A percentile compares a stretch with the other conserved stretches of the same genome.
Conservation (phyloP, 495 filamentous ascomycete species). For the Cercophora samala region DNA sequence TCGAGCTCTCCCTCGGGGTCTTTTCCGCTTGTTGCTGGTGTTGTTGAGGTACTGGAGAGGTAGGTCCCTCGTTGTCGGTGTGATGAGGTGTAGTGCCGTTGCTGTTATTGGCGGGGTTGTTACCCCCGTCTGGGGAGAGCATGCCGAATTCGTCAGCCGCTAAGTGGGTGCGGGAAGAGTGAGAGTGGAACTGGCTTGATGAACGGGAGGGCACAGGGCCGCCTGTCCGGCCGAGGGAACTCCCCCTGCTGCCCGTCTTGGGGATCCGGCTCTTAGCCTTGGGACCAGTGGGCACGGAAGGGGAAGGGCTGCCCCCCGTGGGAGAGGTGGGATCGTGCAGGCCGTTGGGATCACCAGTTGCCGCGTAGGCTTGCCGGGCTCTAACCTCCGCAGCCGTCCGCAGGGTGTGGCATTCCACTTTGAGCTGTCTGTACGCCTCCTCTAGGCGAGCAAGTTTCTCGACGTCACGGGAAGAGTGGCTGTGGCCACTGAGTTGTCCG, state of each 20-base stretch:
- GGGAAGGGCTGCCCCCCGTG: constrained; percentile 45
- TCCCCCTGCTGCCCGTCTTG: constrained; percentile 31
- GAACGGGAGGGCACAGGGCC: constrained; percentile 11
- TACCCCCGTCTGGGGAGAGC: not conserved
- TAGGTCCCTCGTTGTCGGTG: not conserved
- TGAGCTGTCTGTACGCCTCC: constrained; percentile 76
- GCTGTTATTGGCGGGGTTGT: not conserved
- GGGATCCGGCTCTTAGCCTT: constrained; percentile 37
- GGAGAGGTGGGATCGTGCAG: constrained; percentile 25
- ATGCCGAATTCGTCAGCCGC: constrained; percentile 8
- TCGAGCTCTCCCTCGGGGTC: not conserved
- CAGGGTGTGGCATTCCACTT: constrained; percentile 75
- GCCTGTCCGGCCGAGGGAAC: constrained; percentile 25
- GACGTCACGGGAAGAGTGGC: constrained; percentile 22
- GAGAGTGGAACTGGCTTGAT: constrained; percentile 1
- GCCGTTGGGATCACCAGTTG: constrained; percentile 22
- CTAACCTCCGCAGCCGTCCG: constrained; percentile 52
- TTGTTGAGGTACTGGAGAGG: not conserved
- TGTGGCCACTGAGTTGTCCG: constrained; percentile 35
- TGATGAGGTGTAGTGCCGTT: not conserved
- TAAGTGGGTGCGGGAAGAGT: not conserved
- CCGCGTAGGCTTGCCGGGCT: constrained; percentile 34
- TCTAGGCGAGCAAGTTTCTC: constrained; percentile 63
- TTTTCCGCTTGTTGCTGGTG: too few species aligned
- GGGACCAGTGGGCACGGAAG: constrained; percentile 49